These are phyloP conservation scores for Boletellus deceptivus DNA, from an alignment of 1,284 basidiomycete species.

Conservation along the genomic window DNA sequence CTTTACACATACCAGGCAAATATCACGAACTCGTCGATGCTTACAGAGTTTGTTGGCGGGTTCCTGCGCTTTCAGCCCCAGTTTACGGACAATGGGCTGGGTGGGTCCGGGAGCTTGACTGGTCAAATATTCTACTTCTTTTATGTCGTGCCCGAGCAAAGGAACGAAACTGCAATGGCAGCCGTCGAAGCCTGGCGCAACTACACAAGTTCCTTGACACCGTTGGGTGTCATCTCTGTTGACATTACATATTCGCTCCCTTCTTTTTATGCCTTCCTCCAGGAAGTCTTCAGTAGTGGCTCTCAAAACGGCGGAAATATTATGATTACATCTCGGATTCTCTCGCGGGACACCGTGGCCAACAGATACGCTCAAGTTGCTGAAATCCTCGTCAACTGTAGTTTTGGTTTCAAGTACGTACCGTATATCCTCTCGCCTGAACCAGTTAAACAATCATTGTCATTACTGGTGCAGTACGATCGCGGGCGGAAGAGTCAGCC, in stretches of 20 bases:
- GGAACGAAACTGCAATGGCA: slow-evolving; percentile 32
- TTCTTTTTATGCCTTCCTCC: slow-evolving; percentile 34
- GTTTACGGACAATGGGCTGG: slow-evolving; percentile 34
- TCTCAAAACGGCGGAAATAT: slow-evolving; percentile 21
- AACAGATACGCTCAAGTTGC: slow-evolving; percentile 30
- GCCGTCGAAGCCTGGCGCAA: slow-evolving; percentile 34
- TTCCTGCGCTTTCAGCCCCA: slow-evolving; percentile 27
- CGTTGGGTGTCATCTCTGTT: slow-evolving; percentile 3
- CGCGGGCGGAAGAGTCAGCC: slow-evolving; percentile 40
- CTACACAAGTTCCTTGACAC: slow-evolving; percentile 15
- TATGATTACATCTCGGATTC: slow-evolving; percentile 37
- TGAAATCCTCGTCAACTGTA: slow-evolving; percentile 25
- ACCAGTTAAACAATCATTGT: too few relatives aligned
- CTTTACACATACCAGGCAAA: slow-evolving; percentile 27
- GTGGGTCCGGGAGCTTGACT: slow-evolving; percentile 9
- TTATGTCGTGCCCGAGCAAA: slow-evolving; percentile 35
- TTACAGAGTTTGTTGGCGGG: slow-evolving; percentile 24
- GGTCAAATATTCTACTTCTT: slow-evolving; percentile 16
- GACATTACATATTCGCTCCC: slow-evolving; percentile 15
- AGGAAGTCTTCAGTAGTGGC: slow-evolving; percentile 6
- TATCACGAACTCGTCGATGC: neutral
- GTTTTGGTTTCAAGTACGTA: slow-evolving; percentile 11
- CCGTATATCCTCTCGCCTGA: too few relatives aligned
- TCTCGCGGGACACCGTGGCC: slow-evolving; percentile 35
- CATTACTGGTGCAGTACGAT: slow-evolving; percentile 28